Conservation (phyloP, 495 filamentous ascomycete genomes). For the Podospora anserina region DNA sequence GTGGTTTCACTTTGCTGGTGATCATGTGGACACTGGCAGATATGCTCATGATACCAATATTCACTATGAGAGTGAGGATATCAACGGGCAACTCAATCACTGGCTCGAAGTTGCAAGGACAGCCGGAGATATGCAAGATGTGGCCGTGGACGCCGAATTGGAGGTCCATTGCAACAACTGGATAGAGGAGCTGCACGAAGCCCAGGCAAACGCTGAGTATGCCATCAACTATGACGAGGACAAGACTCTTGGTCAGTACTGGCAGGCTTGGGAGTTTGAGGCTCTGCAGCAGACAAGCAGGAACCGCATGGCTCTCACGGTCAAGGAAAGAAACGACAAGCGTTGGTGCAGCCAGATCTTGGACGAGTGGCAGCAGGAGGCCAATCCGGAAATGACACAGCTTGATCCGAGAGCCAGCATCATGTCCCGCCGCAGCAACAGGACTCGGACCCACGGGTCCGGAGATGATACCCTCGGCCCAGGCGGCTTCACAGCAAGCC, state of each 20-base stretch:
- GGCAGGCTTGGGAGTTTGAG: constrained; percentile 33
- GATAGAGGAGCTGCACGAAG: constrained; percentile 19
- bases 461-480: constrained; percentile 2
- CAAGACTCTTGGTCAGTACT: constrained; percentile 16
- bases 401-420: constrained; percentile 22
- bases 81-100: constrained; percentile 25
- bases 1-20: constrained; percentile 23
- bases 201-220: constrained; percentile 23
- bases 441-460: constrained; percentile 13
- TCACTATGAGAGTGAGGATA: constrained; percentile 24
- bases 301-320: constrained; percentile 19
- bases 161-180: constrained; percentile 28
- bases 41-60: constrained; percentile 25
- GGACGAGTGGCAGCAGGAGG: constrained; percentile 28
- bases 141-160: constrained; percentile 30
- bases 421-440: constrained; percentile 23
- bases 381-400: constrained; percentile 18
- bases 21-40: constrained; percentile 13
- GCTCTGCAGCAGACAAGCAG: constrained; percentile 25
- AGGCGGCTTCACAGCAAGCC: constrained; percentile 10
- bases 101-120: constrained; percentile 24
- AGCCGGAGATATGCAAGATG: constrained; percentile 16
- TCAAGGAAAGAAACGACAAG: constrained; percentile 27
- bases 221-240: constrained; percentile 30
- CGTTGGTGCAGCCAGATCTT: constrained; percentile 23